Base-by-base conservation (phyloP, 371 early-diverging fungal species). In the Circinella minor region DNA sequence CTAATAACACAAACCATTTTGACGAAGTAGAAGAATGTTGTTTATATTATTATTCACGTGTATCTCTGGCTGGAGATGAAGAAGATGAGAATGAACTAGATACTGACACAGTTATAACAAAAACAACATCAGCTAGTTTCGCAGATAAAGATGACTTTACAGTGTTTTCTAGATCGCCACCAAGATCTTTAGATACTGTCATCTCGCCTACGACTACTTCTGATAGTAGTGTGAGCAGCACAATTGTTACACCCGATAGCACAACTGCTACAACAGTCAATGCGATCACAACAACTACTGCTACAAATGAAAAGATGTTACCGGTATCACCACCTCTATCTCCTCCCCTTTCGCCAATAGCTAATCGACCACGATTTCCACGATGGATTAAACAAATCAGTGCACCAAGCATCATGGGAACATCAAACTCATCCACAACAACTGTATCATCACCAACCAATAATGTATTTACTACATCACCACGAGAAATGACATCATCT, bases 321-420 rank as follows among this genome's bases (percentile, higher is more conserved):
- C 51, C 27, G 15, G 51, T n/a, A 51, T 65, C 65, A 51, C 66
- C 66, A 38, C 66, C 66, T 1, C 27, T 66, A 36, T 66, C 66
- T 4, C 66, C 66, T 20, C 66, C 57, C 13, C 46, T 66, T 34
- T 66, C 66, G 46, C 63, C 63, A 3, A 46, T 46, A 10, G 20
- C 20, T 15, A 48, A 43, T 34, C 43, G 55, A 10, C 55, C 57
- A 13, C 60, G 69, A 1, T 38, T 69, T 39, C 69, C 69, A 9
- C 69, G 63, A 20, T 69, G 69, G 69, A 51, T 69, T 7, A 63
- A 55, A 34, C 69, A 69, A 63, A 69, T 69, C 14, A 63, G 69
- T 47, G 34, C 55, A 13, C 48, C 47, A 10, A 46, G 34, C 20
- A 63, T n/a, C 15, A 46, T 63, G 14, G 38, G 9, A 63, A 63